Base-by-base conservation (phyloP, 169 alveolate species). In the Cryptosporidium xiaoi region DNA sequence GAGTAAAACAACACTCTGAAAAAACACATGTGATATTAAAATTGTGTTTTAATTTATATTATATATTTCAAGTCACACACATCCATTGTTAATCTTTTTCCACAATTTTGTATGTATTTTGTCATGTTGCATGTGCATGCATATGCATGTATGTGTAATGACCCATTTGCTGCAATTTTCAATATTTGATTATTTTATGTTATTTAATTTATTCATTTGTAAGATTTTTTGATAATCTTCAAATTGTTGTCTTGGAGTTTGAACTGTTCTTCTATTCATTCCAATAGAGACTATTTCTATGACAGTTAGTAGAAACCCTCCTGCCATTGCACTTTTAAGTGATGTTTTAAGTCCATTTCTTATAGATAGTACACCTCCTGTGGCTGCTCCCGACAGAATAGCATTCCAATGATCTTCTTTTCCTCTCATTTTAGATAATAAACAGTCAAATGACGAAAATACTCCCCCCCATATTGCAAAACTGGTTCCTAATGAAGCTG, bases 381-480 rank as follows among this genome's bases (percentile, higher is more conserved):
- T 97, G 36, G 95, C 93, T 77, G 95, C 93, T 16, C 99, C 99
- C 56, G 98, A 93, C 60, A 93, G 95, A 51, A 97, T 94, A 18
- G 99, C 98, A 82, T 96, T 96, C 97, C 97, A 96, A 83, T 94
- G 97, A 71, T 97, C 99, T 82, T 97, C 99, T 82, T 94, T 96
- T 65, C 95, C 93, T 66, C 99, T 92, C 48, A 94, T 60, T 90
- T 93, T 93, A 71, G 95, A 96, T 84, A 96, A 91, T 16, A 97
- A 90, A 82, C 99, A 96, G 92, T 96, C 99, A 82, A 93, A 95
- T 33, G 97, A 90, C 65, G 98, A 94, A 89, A 96, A 97, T 53
- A 97, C 94, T 40, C 99, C 99, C 13, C 99, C 99, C 99, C 99
- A 97, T 85, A 96, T 96, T 58, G 99, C 99, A 84, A 97, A 96